phyloP scores from a whole-genome alignment of 176 grass and related monocot genomes.

The Themeda triandra region DNA sequence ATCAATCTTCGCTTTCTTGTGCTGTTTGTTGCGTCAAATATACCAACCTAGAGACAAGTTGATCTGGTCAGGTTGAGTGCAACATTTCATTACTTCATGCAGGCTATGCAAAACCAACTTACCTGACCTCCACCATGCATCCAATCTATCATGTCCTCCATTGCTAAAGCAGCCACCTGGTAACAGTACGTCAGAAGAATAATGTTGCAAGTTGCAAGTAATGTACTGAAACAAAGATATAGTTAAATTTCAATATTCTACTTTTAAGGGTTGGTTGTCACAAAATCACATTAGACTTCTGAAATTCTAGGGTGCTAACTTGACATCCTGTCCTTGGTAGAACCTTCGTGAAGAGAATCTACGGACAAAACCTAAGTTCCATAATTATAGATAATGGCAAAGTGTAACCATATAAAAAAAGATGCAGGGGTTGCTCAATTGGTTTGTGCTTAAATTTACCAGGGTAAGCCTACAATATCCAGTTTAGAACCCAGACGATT shows the following conservation, averaged over 20 bases:
- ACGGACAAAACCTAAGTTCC: not conserved
- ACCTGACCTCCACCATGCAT: slow-evolving; percentile 96
- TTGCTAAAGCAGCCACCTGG: slow-evolving; percentile 94
- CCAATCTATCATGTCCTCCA: slow-evolving; percentile 99
- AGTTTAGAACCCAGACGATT: not conserved
- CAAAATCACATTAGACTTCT: slow-evolving; percentile 21
- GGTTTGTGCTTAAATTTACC: slow-evolving; percentile 17
- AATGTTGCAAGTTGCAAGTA: slow-evolving; percentile 15
- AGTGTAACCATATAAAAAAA: not conserved
- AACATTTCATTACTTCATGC: slow-evolving; percentile 45
- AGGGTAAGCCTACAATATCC: slow-evolving; percentile 6
- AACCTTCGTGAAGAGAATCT: slow-evolving; percentile 1
- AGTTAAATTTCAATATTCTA: not conserved
- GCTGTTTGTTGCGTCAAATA: slow-evolving; percentile 99
- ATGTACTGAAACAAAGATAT: slow-evolving; percentile 19
- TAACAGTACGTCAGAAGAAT: slow-evolving; percentile 16
- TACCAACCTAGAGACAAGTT: slow-evolving; percentile 71
- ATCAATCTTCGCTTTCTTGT: slow-evolving; percentile 73
- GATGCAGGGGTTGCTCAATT: not conserved
- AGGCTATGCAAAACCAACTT: slow-evolving; percentile 32
- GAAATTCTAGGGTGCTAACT: slow-evolving; percentile 5
- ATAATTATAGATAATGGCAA: not conserved
- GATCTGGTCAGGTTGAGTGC: slow-evolving; percentile 19
- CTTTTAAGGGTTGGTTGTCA: not conserved
- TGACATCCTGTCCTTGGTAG: not conserved